Conservation (phyloP, 305 asterid genomes). For the Fraxinus velutina region DNA sequence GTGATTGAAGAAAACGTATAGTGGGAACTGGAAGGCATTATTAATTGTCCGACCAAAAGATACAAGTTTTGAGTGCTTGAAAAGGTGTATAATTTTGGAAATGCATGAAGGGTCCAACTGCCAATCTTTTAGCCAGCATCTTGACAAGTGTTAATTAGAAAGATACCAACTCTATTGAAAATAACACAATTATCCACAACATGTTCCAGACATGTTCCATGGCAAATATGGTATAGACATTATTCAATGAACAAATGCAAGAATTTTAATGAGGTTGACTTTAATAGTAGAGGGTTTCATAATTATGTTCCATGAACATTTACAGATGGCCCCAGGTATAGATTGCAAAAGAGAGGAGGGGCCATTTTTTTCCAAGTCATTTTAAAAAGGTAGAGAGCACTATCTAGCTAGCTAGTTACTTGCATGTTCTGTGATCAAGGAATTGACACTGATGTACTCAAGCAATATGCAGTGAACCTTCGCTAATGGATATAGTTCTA, state of each 20-base stretch:
- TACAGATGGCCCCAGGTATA: constrained; percentile 24
- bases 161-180: constrained; percentile 3
- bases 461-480: constrained; percentile 33
- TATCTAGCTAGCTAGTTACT: constrained; percentile 21
- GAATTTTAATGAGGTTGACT: constrained; percentile 28
- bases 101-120: constrained; percentile 49
- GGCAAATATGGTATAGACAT: constrained; percentile 29
- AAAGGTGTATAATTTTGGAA: constrained; percentile 9
- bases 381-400: constrained; percentile 16
- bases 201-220: constrained; percentile 69
- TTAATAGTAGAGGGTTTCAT: constrained; percentile 24
- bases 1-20: not conserved
- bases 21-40: not conserved
- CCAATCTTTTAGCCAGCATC: constrained; percentile 49
- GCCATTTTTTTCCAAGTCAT: constrained; percentile 7
- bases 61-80: not conserved
- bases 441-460: constrained; percentile 16
- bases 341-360: constrained; percentile 14
- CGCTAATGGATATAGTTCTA: constrained; percentile 19
- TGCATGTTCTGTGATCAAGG: constrained; percentile 28
- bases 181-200: constrained; percentile 37
- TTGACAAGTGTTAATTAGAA: constrained; percentile 26
- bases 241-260: not conserved
- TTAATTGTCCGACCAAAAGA: constrained; percentile 16
- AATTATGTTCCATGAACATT: constrained; percentile 29